Evolutionary conservation across 2,329 filamentous ascomycete genomes (phyloP), one percentile per base, ranked within the genome.

Genomic region (Pseudocercospora musae): DNA sequence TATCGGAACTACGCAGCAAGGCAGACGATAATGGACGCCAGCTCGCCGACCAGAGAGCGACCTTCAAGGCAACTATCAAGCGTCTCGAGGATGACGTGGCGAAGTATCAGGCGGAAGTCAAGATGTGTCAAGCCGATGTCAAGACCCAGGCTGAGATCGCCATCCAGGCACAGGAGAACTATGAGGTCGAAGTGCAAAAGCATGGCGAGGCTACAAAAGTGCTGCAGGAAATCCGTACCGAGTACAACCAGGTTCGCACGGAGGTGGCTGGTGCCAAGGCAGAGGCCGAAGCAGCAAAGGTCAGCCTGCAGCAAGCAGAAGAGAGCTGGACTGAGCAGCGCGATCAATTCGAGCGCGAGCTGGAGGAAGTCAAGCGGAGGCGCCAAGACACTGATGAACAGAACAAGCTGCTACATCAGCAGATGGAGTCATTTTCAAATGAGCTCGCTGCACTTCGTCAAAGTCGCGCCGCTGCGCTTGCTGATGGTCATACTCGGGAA

Each of bases 101-200:
- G 68, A 86, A 90, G 58, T 89, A 94, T 74, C 83, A 87, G 63
- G 89, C 92, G 64, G 89, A 92, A 55, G 88, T 91, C 31, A 88
- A 91, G 68, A 92, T 90, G 73, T 90, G 96, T 73, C 91, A 96
- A 73, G 90, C 96, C 70, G 93, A 98, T 71, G 85, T 98, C 46
- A 93, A 95, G 65, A 89, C 91, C 0, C 95, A 99, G 76, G 93
- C 94, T 27, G 90, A 96, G 49, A 98, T 99, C 71, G 92, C 95
- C 2, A 88, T 92, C 58, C 90, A 92, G 75, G 92, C 95, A 3
- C 95, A 99, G 74, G 89, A 96, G 73, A 93, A 95, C 69, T 99
- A 99, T 73, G 96, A 99, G 76, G 88, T 88, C 66, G 95, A 99
- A 75, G 84, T 99, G 10, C 85, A 96, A 71, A 97, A 95, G 79